Conservation (phyloP, 805 yeast species). For the Crinitomyces ghanaensis region DNA sequence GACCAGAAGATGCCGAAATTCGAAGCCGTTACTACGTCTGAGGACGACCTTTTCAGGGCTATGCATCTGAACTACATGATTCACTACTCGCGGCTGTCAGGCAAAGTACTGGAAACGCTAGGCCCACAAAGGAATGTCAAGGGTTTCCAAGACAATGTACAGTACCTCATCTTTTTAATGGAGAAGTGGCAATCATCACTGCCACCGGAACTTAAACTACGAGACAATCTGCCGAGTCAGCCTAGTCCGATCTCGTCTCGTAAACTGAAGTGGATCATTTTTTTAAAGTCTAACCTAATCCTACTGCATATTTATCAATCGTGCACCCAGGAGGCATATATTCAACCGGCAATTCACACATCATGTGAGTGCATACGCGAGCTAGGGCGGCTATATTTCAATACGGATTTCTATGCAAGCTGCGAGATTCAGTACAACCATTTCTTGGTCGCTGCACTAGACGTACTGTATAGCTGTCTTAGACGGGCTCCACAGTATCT, state of each 20-base stretch:
- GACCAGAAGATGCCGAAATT: constrained; percentile 13
- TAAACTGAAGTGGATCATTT: constrained; percentile 9
- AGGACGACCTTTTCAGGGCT: constrained; percentile 12
- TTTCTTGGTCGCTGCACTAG: constrained; percentile 17
- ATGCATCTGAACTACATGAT: constrained; percentile 16
- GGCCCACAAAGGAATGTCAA: constrained; percentile 7
- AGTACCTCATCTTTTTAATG: constrained; percentile 9
- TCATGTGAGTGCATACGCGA: constrained; percentile 17
- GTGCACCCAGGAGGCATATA: constrained; percentile 8
- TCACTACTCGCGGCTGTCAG: constrained; percentile 13
- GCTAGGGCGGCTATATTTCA: constrained; percentile 13
- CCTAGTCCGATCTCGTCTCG: constrained; percentile 7
- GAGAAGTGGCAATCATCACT: constrained; percentile 13
- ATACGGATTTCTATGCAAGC: constrained; percentile 14
- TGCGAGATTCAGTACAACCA: constrained; percentile 20
- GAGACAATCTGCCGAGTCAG: constrained; percentile 4
- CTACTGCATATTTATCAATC: constrained; percentile 14
- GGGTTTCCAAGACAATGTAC: constrained; percentile 9
- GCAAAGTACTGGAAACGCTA: constrained; percentile 9
- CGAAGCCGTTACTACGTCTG: constrained; percentile 6
- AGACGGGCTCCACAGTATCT: constrained; percentile 15
- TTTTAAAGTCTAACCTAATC: constrained; percentile 8
- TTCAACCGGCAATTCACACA: constrained; percentile 16
- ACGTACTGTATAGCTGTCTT: constrained; percentile 17
- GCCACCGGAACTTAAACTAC: constrained; percentile 11